Evolutionary conservation across 768 basidiomycete genomes (phyloP), one percentile per base, ranked within the genome.

Genomic region (Pleurotus cornucopiae): DNA sequence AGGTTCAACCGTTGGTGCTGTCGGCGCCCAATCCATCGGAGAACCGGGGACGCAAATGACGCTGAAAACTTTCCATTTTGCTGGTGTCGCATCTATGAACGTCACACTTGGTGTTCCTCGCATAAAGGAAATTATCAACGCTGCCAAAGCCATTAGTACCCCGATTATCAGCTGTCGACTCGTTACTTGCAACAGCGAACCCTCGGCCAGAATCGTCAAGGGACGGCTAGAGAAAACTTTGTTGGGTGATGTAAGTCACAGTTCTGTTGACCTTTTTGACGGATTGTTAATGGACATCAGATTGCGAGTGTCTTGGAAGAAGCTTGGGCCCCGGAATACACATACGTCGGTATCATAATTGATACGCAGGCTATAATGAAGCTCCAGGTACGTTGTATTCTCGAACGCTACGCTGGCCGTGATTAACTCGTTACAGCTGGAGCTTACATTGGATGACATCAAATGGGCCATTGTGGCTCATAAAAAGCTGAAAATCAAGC

Each of bases 31-130:
- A 67, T 98, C 97, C 1, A 98, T 99, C 61, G 97, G 97, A 65
- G 97, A 99, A 71, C 97, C 97, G 1, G 97, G 96, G 41, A 99
- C 97, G 0, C 97, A 99, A 68, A 99, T 99, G 97, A 98, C 96
- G 1, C 72, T 98, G 61, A 98, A 98, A 74, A 98, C 97, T 55
- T 99, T 99, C 85, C 97, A 99, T 79, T 99, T 98, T 71, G 97
- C 97, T 64, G 97, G 97, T 75, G 96, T 99, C 60, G 97, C 97
- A 6, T 96, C 95, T 38, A 99, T 98, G 97, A 98, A 98, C 73
- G 94, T 99, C 60, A 99, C 97, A 0, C 84, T 98, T 38, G 97
- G 97, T 71, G 97, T 98, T n/a, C 97, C 97, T 2, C 96, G 97
- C 65, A 98, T 99, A 74, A 98, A 98, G 71, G 97, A 99, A 71